Evolutionary conservation across 345 rosid species (phyloP), one percentile per base, ranked within the genome.

Genomic region (Brassica cretica): DNA sequence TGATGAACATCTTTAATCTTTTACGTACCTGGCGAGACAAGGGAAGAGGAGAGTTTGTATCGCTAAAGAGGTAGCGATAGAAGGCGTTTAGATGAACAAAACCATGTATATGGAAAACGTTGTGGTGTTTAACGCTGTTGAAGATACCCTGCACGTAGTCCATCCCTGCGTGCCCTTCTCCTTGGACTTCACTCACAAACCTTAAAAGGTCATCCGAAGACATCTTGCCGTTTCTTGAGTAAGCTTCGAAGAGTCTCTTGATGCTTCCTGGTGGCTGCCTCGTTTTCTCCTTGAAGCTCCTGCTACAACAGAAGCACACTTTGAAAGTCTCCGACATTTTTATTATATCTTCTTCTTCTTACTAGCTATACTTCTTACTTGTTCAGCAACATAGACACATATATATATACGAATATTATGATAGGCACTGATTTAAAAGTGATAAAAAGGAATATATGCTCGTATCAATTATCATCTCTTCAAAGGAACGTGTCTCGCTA

Each of bases 191-290:
- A 5, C 61, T 80, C 75, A 95, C 65, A 78, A 95, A 95, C 33
- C 83, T 76, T 14, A 63, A 83, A 64, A 95, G 82, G 58, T 86
- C 89, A 29, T 76, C 86, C n/a, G 71, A 71, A 30, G 85, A 75
- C 94, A 95, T 88, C 64, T 56, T 3, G 6, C 84, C 88, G 66
- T 88, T 85, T 10, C 77, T 81, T 19, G 91, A 82, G 84, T 77
- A 91, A 16, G 62, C 73, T 32, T 53, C 51, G 73, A 94, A 94
- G 18, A 84, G 82, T 37, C 70, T 80, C 71, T 72, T 84, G 72
- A 93, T 88, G 76, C 89, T 96, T 11, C 70, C 73, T 8, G 98
- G 97, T 1, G 93, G 91, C 83, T 89, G 88, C 15, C 88, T 84
- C 77, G 76, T 90, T 16, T 81, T 85, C 83, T 84, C 83, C 86